Base-by-base conservation (phyloP, 169 alveolate species). In the Plasmodium sp. region DNA sequence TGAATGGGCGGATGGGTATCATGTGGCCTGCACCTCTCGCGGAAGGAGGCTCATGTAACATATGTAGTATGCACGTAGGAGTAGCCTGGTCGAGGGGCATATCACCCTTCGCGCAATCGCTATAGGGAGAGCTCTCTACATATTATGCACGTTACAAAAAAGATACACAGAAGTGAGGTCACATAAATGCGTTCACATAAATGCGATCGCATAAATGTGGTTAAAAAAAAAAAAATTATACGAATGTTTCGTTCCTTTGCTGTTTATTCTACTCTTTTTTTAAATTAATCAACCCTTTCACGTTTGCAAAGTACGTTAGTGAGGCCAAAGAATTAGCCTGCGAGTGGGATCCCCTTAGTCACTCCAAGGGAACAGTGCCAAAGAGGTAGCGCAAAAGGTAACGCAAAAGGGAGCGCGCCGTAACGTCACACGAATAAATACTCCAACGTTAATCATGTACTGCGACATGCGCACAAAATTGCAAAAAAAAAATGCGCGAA, bases 341-440 rank as follows among this genome's bases (percentile, higher is more conserved):
- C 12, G 62, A 12, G 1, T 39, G 34, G n/a, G 62, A 86, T 86
- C 93, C 93, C 93, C 93, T 86, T 86, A 85, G 71, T 86, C 93
- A 86, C 93, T 86, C 62, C 62, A 86, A 54, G 54, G 71, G 79
- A 67, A 84, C 22, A 80, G 34, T 33, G 58, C 27, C 16, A 83
- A 18, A 58, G 58, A 56, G 12, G 27, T 22, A 22, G 0, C 27
- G 27, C 16, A 82, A n/a, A 56, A 82, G 14, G 18, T 36, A 83
- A 36, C 36, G 31, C 5, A 83, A 56, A 56, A 75, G 67, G 67
- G 33, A 75, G 48, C 43, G 45, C 33, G 58, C 56, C 41, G n/a
- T 18, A 58, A 56, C 27, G 41, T 27, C 45, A 56, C 6, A 58
- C 39, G 22, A 34, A 83, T 31, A 56, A n/a, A 14, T 79, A 79